phyloP scores from a whole-genome alignment of 805 yeast species.

The Barnettozyma siamensis region DNA sequence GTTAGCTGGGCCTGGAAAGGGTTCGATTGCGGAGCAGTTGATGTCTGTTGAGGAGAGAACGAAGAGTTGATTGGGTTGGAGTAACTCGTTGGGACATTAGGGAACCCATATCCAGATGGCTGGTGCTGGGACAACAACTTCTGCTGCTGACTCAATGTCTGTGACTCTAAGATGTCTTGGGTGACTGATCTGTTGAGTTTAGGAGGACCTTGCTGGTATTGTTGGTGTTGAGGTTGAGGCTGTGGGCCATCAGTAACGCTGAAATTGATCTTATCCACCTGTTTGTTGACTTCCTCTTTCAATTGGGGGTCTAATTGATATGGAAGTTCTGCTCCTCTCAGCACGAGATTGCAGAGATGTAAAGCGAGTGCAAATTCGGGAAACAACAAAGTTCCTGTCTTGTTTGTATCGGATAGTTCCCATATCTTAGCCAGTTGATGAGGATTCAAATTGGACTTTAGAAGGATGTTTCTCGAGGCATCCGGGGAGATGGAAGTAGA shows the following conservation, averaged over 20 bases:
- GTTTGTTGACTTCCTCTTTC: slow-evolving; percentile 74
- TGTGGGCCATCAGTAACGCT: slow-evolving; percentile 51
- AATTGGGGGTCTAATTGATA: slow-evolving; percentile 61
- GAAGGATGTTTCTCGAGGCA: slow-evolving; percentile 69
- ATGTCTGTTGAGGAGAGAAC: neutral
- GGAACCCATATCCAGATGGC: slow-evolving; percentile 32
- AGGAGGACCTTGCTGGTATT: slow-evolving; percentile 6
- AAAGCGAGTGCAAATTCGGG: slow-evolving; percentile 94
- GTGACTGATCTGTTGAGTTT: slow-evolving; percentile 6
- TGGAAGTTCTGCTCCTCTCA: slow-evolving; percentile 77
- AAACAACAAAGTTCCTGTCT: slow-evolving; percentile 76
- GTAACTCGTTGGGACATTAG: too few relatives aligned
- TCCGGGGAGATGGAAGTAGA: slow-evolving; percentile 55
- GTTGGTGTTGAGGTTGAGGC: slow-evolving; percentile 1
- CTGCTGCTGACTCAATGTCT: slow-evolving; percentile 28
- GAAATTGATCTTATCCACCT: slow-evolving; percentile 83
- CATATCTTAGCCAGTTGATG: slow-evolving; percentile 78
- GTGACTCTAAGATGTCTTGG: slow-evolving; percentile 20
- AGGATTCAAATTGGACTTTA: slow-evolving; percentile 74
- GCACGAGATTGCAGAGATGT: slow-evolving; percentile 72
- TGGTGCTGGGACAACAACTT: slow-evolving; percentile 28
- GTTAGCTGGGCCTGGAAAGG: slow-evolving; percentile 12
- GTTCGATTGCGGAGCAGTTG: slow-evolving; percentile 3
- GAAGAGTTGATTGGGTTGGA: too few relatives aligned
- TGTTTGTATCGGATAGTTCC: slow-evolving; percentile 83